Conservation (phyloP, 306 rosid genomes). For the Quercus rubra region DNA sequence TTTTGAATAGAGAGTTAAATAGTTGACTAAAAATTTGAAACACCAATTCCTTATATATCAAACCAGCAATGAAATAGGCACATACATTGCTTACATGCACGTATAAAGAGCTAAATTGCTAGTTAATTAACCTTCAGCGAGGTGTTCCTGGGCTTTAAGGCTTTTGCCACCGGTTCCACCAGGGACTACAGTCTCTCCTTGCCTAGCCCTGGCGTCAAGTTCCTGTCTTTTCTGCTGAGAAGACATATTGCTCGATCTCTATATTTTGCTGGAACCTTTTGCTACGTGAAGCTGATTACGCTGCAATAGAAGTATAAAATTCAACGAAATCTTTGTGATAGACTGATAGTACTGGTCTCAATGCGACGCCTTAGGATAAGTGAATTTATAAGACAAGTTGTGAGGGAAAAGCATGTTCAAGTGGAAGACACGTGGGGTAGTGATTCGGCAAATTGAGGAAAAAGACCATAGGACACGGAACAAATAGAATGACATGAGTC, state of each 20-base stretch:
- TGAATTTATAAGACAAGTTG: neutral
- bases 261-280: neutral
- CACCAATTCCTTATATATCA: too few species aligned
- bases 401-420: neutral
- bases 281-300: neutral
- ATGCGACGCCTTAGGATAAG: neutral
- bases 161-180: slow-evolving; percentile 37
- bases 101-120: too few species aligned
- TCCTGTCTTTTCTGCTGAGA: slow-evolving; percentile 11
- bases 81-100: too few species aligned
- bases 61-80: too few species aligned
- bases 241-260: slow-evolving; percentile 17
- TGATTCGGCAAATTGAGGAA: neutral
- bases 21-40: too few species aligned
- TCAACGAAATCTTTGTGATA: neutral
- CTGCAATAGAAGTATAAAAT: too few species aligned
- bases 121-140: slow-evolving; percentile 23
- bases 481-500: slow-evolving; percentile 4
- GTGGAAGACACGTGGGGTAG: neutral
- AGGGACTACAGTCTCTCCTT: slow-evolving; percentile 30
- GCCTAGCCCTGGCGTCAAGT: slow-evolving; percentile 25
- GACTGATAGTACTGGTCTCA: too few species aligned
- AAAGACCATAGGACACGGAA: slow-evolving; percentile 3
- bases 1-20: too few species aligned
- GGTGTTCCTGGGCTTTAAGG: slow-evolving; percentile 38